phyloP scores from a whole-genome alignment of 2,329 filamentous ascomycete species.

The Simplicillium sp. region DNA sequence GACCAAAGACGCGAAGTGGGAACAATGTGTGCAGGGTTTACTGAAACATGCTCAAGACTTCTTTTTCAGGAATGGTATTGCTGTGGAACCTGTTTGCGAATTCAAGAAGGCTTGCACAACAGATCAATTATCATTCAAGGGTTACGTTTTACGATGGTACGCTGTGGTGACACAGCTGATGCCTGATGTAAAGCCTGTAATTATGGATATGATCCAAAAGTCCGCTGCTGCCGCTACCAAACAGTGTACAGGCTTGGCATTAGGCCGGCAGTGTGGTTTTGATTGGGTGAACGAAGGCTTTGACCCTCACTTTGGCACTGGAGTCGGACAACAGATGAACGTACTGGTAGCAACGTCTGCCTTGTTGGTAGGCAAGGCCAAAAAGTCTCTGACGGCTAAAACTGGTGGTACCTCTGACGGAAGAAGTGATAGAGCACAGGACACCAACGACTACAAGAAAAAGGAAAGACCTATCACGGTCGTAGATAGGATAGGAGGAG shows the following conservation, averaged over 20 bases:
- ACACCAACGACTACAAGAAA: conserved; percentile 23
- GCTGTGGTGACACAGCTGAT: conserved; percentile 42
- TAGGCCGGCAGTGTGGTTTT: conserved; percentile 41
- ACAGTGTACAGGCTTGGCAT: conserved; percentile 41
- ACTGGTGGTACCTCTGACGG: conserved; percentile 43
- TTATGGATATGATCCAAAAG: conserved; percentile 39
- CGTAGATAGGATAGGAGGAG: conserved; percentile 37
- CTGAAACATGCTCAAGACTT: neutral
- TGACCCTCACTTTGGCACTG: conserved; percentile 41
- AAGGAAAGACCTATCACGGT: conserved; percentile 26
- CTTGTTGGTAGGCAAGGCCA: conserved; percentile 32
- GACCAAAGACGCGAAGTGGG: conserved; percentile 21
- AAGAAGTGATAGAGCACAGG: conserved; percentile 30
- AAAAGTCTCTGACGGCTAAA: conserved; percentile 31
- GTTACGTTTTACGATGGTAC: conserved; percentile 49
- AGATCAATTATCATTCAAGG: conserved; percentile 65
- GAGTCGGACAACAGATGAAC: conserved; percentile 51
- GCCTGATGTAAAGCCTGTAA: conserved; percentile 37
- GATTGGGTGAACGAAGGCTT: conserved; percentile 40
- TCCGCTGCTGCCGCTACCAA: conserved; percentile 44
- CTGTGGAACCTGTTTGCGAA: conserved; percentile 39
- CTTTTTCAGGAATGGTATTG: conserved; percentile 8
- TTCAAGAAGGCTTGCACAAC: conserved; percentile 48
- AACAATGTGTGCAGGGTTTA: neutral
- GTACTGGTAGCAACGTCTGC: conserved; percentile 46